These are phyloP conservation scores for Pichia cactophila DNA, from an alignment of 1,139 yeast species.

Conservation along the genomic window DNA sequence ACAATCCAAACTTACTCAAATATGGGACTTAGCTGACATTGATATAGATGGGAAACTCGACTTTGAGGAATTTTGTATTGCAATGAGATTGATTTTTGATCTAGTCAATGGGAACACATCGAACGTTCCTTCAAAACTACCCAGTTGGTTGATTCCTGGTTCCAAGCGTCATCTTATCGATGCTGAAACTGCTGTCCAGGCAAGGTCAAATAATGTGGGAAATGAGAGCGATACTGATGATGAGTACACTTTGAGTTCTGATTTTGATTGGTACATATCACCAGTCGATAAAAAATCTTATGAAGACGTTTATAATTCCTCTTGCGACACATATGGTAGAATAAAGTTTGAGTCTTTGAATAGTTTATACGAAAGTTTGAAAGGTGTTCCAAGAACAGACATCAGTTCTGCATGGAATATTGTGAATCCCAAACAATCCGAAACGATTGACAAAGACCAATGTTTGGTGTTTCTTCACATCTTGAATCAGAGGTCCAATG, in stretches of 20 bases:
- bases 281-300: slow-evolving; percentile 77
- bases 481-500: slow-evolving; percentile 81
- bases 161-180: slow-evolving; percentile 77
- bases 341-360: slow-evolving; percentile 65
- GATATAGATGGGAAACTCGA: slow-evolving; percentile 88
- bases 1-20: slow-evolving; percentile 64
- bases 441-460: slow-evolving; percentile 90
- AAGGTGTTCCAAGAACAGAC: slow-evolving; percentile 74
- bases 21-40: slow-evolving; percentile 92
- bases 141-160: slow-evolving; percentile 89
- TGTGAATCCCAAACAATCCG: slow-evolving; percentile 82
- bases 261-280: slow-evolving; percentile 94
- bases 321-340: slow-evolving; percentile 77
- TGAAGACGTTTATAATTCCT: slow-evolving; percentile 68
- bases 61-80: slow-evolving; percentile 95
- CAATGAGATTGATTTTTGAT: slow-evolving; percentile 92
- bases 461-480: slow-evolving; percentile 83
- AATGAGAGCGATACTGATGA: slow-evolving; percentile 33
- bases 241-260: slow-evolving; percentile 49
- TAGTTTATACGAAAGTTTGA: slow-evolving; percentile 60
- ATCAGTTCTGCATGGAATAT: slow-evolving; percentile 92
- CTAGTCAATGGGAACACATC: slow-evolving; percentile 67
- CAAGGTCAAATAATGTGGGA: slow-evolving; percentile 17
- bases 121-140: slow-evolving; percentile 62
- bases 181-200: slow-evolving; percentile 59